Percentiles rank a stretch among this genome's conserved stretches.
These are phyloP conservation scores for Corymbia citriodora DNA, from an alignment of 441 rosid genomes.

Conservation along the genomic window DNA sequence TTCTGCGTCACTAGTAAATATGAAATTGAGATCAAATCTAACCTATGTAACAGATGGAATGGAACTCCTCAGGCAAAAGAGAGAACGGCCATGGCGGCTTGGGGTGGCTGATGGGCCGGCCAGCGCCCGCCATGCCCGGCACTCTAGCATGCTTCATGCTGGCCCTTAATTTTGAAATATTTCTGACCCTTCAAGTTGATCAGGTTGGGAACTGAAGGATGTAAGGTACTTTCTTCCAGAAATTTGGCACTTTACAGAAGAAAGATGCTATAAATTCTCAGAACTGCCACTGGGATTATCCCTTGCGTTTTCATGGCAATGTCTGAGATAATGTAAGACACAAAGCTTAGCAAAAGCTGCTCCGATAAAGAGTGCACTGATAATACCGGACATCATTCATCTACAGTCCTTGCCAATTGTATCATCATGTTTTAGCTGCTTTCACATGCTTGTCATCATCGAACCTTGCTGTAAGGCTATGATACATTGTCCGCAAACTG, in stretches of 20 bases:
- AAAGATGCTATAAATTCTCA: neutral
- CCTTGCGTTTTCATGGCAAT: neutral
- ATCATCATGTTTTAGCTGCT: neutral
- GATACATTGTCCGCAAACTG: neutral
- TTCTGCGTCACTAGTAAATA: neutral
- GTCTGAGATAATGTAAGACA: neutral
- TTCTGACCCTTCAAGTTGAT: neutral
- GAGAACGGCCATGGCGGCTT: neutral
- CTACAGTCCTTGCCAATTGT: neutral
- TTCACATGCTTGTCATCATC: neutral
- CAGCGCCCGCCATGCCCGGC: neutral
- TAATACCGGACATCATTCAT: neutral
- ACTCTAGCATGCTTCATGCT: neutral
- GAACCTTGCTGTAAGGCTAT: neutral
- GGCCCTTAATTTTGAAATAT: neutral
- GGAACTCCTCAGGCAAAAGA: neutral
- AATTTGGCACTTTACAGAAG: neutral
- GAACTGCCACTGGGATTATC: neutral
- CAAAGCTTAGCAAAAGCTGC: neutral
- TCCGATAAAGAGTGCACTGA: neutral
- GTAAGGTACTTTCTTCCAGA: neutral
- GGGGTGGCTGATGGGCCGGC: neutral
- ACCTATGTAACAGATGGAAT: neutral
- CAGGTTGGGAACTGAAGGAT: neutral
- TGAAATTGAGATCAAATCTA: neutral